phyloP scores from a whole-genome alignment of 805 yeast genomes.

The Hanseniaspora hatyaiensis region DNA sequence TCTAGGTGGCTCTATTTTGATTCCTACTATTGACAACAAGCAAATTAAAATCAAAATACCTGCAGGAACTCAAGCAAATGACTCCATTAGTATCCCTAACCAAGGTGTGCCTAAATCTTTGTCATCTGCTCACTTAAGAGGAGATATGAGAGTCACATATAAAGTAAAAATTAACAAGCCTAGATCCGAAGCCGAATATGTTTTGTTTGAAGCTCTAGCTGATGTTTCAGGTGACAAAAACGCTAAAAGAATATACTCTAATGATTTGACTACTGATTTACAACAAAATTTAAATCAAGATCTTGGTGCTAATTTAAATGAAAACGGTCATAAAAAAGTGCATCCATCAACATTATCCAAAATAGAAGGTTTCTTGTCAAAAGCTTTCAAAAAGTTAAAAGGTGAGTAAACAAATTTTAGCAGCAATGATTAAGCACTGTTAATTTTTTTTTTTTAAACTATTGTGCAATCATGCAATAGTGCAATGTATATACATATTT shows the following conservation, averaged over 20 bases:
- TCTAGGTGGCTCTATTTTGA: conserved; percentile 76
- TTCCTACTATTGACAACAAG: conserved; percentile 84
- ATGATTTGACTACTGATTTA: conserved; percentile 2
- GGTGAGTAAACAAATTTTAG: conserved; percentile 27
- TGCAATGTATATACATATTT: too few relatives aligned
- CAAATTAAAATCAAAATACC: conserved; percentile 67
- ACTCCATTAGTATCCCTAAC: conserved; percentile 62
- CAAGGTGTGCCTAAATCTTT: conserved; percentile 70
- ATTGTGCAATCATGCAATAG: too few relatives aligned
- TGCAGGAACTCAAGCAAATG: conserved; percentile 71
- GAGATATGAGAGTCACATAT: conserved; percentile 66
- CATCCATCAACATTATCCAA: conserved; percentile 34
- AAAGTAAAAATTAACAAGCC: conserved; percentile 65
- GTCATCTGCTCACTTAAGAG: conserved; percentile 42
- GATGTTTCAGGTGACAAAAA: conserved; percentile 70
- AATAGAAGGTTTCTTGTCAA: conserved; percentile 47
- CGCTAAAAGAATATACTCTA: conserved; percentile 49
- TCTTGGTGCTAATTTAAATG: neutral
- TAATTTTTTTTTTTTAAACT: too few relatives aligned
- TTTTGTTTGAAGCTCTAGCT: conserved; percentile 86
- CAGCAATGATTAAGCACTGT: too few relatives aligned
- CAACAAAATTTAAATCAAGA: neutral
- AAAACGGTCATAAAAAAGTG: conserved; percentile 12
- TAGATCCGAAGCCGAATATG: conserved; percentile 70
- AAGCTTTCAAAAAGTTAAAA: conserved; percentile 42